Percentiles rank a stretch among this genome's conserved stretches.
Evolutionary conservation across 129 eudicot genomes (phyloP).

Genomic region (Flaveria sonorensis): DNA sequence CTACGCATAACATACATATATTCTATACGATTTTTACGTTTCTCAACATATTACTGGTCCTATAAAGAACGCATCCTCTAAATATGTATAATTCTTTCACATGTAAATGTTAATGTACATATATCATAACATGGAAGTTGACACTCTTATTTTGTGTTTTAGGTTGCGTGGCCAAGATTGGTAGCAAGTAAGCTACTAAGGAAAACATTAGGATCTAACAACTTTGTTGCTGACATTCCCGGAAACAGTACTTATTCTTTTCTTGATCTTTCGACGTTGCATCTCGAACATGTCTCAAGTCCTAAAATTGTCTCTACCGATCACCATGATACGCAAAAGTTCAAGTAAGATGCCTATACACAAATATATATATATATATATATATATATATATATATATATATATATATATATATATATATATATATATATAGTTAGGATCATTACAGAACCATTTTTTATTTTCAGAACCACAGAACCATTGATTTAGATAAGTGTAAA

Average conservation of each 20-base stretch:
- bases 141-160: conserved; percentile 16
- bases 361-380: too few relatives aligned
- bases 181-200: conserved; percentile 62
- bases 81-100: not conserved
- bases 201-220: conserved; percentile 61
- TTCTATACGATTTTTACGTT: too few relatives aligned
- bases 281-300: conserved; percentile 27
- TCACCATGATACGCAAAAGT: conserved; percentile 44
- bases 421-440: too few relatives aligned
- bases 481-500: too few relatives aligned
- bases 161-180: conserved; percentile 72
- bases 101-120: conserved; percentile 11
- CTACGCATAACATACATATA: too few relatives aligned
- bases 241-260: conserved; percentile 33
- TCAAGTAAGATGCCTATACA: conserved; percentile 45
- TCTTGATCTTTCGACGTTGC: conserved; percentile 41
- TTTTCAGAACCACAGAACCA: too few relatives aligned
- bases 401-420: too few relatives aligned
- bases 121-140: not conserved
- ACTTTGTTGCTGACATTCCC: conserved; percentile 66
- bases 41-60: too few relatives aligned
- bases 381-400: too few relatives aligned
- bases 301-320: conserved; percentile 29
- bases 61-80: not conserved
- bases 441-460: too few relatives aligned